Conservation (phyloP, 139 green algal genomes). For the Picochlorum sp. region DNA sequence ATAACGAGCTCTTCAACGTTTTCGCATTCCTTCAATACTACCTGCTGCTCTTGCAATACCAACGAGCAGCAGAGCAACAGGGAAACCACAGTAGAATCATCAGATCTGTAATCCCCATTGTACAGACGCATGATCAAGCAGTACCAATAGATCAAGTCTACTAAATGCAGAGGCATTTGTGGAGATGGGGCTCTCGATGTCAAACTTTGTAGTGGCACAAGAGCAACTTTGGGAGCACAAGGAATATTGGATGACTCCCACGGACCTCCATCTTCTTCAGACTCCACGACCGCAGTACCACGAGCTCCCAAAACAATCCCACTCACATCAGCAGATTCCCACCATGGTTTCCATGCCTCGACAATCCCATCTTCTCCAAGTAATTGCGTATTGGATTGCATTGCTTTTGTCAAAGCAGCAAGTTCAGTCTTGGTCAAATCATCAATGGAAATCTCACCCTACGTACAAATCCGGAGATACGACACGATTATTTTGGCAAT, state of each 20-base stretch:
- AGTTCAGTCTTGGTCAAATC: constrained; percentile 38
- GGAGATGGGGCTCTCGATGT: constrained; percentile 30
- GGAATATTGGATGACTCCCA: constrained; percentile 9
- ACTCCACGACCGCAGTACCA: constrained; percentile 17
- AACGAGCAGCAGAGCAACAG: constrained; percentile 7
- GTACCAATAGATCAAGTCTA: constrained; percentile 52
- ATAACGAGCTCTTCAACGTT: neutral
- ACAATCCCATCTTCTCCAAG: constrained; percentile 6
- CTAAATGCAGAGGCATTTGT: constrained; percentile 36
- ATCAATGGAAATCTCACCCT: too few relatives aligned
- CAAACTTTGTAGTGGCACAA: constrained; percentile 17
- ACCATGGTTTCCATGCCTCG: constrained; percentile 43
- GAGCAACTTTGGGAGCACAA: constrained; percentile 9
- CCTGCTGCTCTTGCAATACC: neutral
- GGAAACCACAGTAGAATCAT: neutral
- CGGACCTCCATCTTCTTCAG: neutral
- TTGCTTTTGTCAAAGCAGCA: constrained; percentile 20
- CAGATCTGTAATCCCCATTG: constrained; percentile 29
- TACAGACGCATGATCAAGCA: constrained; percentile 32
- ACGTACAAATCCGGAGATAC: too few relatives aligned
- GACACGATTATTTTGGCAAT: too few relatives aligned
- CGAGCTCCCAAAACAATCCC: constrained; percentile 13
- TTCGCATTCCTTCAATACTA: neutral
- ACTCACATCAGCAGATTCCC: constrained; percentile 21
- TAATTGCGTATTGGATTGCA: constrained; percentile 13